Percentiles rank a stretch among this genome's conserved stretches.
These are phyloP conservation scores for Raphanus sativus DNA, from an alignment of 345 rosid genomes.

Conservation along the genomic window DNA sequence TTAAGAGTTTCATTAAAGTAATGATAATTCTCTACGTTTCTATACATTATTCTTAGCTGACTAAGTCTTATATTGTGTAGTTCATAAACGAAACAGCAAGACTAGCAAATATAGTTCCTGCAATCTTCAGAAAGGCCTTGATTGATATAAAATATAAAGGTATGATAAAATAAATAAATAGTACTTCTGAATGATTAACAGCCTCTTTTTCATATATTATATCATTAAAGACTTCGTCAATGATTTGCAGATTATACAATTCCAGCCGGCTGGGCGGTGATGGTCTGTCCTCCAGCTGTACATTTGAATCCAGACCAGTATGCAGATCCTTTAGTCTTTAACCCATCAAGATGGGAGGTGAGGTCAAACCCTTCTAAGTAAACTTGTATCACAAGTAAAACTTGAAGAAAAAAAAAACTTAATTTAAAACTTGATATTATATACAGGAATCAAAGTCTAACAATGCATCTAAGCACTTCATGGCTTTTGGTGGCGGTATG, in stretches of 20 bases:
- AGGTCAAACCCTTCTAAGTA: constrained; percentile 26
- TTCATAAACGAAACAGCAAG: constrained; percentile 90
- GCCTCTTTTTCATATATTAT: constrained; percentile 7
- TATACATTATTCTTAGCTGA: not conserved
- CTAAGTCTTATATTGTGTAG: constrained; percentile 46
- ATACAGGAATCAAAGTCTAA: constrained; percentile 55
- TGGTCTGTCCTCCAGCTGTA: constrained; percentile 98
- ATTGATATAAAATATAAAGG: constrained; percentile 73
- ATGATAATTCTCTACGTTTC: not conserved
- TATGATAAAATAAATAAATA: constrained; percentile 24
- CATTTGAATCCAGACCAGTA: constrained; percentile 79
- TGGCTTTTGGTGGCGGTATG: constrained; percentile 99
- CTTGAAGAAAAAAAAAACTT: not conserved
- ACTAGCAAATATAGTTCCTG: constrained; percentile 93
- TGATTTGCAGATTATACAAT: constrained; percentile 59
- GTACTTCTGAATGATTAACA: constrained; percentile 3
- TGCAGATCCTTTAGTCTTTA: constrained; percentile 75
- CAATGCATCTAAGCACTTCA: constrained; percentile 76
- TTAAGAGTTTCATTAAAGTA: constrained; percentile 9
- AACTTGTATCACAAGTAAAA: constrained; percentile 26
- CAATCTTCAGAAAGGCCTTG: constrained; percentile 84
- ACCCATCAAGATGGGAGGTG: constrained; percentile 98
- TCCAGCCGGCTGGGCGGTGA: constrained; percentile 96
- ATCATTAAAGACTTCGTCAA: constrained; percentile 26
- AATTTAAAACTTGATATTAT: not conserved